Base-by-base conservation (phyloP, 192 early-diverging fungal genomes). In the Thamnidium elegans region DNA sequence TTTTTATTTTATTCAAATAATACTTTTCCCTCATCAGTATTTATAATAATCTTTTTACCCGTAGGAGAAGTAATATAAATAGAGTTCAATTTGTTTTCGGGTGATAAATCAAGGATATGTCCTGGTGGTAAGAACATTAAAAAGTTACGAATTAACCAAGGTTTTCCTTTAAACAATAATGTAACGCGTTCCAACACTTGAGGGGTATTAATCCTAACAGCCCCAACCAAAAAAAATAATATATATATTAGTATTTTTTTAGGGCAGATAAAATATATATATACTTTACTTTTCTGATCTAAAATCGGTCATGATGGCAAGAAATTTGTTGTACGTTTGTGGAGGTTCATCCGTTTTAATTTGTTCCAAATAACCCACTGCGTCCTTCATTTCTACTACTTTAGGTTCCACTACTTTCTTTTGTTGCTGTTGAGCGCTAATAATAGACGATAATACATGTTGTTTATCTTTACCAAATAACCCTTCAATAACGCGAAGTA, bases 121-220 rank as follows among this genome's bases (percentile, higher is more conserved):
- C 56, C 69, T 10, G 69, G 69, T 44, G 69, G 69, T 59, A 70
- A 47, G 45, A 70, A 70, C 55, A 65, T 63, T 47, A 70, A 48
- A 31, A 70, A 70, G 11, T 58, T 54, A 7, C 63, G 62, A 36
- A 70, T 70, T 63, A 70, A 65, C n/a, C 14, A 52, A 11, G 69
- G 69, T 19, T 70, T 62, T 17, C 69, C 69, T 44, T 51, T 65
- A 36, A 70, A 70, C 50, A 70, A 32, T 17, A 48, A 36, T 34
- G 69, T 62, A 14, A 70, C 69, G 30, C 63, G 62, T 20, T 65
- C 62, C 50, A 70, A 61, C 43, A 70, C 69, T 36, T 64, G 63
- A 4, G 63, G 58, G 50, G 69, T 70, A 48, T 70, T 70, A 23
- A 70, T 70, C 26, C 69, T 70, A 32, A 26, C 26, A 26, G 1